These are phyloP conservation scores for Arbutus unedo DNA, from an alignment of 148 eudicot species.

Conservation along the genomic window DNA sequence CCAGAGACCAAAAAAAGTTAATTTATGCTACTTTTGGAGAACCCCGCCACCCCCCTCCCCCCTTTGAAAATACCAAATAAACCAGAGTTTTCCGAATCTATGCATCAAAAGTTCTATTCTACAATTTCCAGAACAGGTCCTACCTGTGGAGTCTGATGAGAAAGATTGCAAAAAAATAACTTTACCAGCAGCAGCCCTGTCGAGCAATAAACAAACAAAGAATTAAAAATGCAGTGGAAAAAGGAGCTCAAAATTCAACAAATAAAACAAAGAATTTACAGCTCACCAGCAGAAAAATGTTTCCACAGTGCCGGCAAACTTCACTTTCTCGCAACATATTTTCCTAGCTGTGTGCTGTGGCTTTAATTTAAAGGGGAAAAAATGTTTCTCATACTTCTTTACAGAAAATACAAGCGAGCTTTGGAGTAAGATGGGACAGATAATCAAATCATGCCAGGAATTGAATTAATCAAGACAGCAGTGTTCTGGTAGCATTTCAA, in stretches of 20 bases:
- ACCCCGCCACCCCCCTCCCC: too few relatives aligned
- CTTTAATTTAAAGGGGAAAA: not conserved
- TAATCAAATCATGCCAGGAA: conserved; percentile 6
- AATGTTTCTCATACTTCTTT: not conserved
- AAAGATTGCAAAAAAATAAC: not conserved
- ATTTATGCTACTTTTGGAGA: not conserved
- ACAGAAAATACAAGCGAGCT: conserved; percentile 1
- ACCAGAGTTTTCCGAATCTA: not conserved
- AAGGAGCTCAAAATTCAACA: not conserved
- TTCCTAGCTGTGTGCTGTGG: not conserved
- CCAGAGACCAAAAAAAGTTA: not conserved
- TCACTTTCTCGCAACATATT: not conserved
- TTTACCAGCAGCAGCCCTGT: not conserved
- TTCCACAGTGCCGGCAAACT: not conserved
- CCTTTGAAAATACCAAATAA: not conserved
- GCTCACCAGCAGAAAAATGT: conserved; percentile 4
- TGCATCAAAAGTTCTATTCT: not conserved
- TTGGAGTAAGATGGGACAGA: conserved; percentile 16
- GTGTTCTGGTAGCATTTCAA: not conserved
- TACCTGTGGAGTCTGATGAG: not conserved
- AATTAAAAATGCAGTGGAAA: not conserved
- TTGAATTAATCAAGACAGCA: not conserved
- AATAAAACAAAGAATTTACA: conserved; percentile 3
- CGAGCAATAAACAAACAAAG: not conserved
- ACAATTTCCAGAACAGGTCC: not conserved